These are phyloP conservation scores for Stemphylium lycopersici DNA, from an alignment of 2,329 filamentous ascomycete species.

Conservation along the genomic window DNA sequence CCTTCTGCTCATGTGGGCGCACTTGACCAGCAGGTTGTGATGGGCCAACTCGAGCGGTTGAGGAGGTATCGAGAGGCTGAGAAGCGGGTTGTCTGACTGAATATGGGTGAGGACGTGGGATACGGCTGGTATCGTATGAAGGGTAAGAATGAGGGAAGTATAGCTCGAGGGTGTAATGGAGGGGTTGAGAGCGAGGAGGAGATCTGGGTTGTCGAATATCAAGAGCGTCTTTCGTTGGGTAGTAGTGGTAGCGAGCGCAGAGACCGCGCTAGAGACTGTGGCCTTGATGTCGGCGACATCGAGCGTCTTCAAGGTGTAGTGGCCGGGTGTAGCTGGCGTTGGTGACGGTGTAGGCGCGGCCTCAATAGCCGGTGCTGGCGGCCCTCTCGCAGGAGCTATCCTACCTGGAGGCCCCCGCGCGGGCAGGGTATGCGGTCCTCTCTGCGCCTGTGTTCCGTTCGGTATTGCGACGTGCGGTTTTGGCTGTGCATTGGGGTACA, in stretches of 20 bases:
- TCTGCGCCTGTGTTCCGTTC: neutral
- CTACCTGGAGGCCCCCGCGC: slow-evolving; percentile 27
- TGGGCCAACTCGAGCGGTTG: slow-evolving; percentile 44
- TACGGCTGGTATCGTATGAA: slow-evolving; percentile 58
- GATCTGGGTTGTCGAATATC: slow-evolving; percentile 54
- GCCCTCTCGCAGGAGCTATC: slow-evolving; percentile 21
- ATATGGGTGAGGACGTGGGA: slow-evolving; percentile 71
- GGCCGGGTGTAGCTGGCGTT: slow-evolving; percentile 6
- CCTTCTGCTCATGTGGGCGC: slow-evolving; percentile 76
- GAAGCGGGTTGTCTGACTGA: slow-evolving; percentile 73
- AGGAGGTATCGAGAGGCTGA: slow-evolving; percentile 58
- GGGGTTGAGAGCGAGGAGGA: slow-evolving; percentile 49
- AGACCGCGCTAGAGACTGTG: slow-evolving; percentile 36
- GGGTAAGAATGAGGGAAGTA: slow-evolving; percentile 33
- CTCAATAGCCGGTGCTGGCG: slow-evolving; percentile 2
- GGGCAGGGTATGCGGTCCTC: slow-evolving; percentile 16
- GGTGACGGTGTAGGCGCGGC: slow-evolving; percentile 1
- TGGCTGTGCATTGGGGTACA: slow-evolving; percentile 5
- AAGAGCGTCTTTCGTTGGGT: slow-evolving; percentile 45
- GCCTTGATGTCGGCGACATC: slow-evolving; percentile 32
- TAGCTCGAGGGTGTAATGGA: slow-evolving; percentile 27
- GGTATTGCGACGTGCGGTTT: neutral
- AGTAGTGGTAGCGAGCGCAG: slow-evolving; percentile 20
- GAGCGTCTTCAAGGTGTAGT: slow-evolving; percentile 35
- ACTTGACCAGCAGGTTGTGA: slow-evolving; percentile 66